Percentiles rank a stretch among this genome's conserved stretches.
These are phyloP conservation scores for Plasmodium ovale DNA, from an alignment of 169 alveolate species.

Conservation along the genomic window DNA sequence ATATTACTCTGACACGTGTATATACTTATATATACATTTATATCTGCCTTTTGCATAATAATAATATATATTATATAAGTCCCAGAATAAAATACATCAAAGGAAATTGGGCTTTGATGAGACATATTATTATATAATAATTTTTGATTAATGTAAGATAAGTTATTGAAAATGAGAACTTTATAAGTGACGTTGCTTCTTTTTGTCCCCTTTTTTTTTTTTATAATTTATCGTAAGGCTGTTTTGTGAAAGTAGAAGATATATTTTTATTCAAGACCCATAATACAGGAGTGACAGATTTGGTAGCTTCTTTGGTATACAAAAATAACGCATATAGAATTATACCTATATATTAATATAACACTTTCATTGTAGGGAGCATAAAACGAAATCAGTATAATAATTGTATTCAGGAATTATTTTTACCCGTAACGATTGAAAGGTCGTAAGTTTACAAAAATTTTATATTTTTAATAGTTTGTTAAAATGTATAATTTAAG, in stretches of 20 bases:
- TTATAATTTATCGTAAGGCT: constrained; percentile 14
- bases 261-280: constrained; percentile 3
- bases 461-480: constrained; percentile 3
- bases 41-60: constrained; percentile 18
- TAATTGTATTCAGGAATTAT: background rate
- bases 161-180: constrained; percentile 31
- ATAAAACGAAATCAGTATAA: background rate
- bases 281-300: constrained; percentile 5
- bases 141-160: constrained; percentile 13
- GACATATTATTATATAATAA: background rate
- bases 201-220: constrained; percentile 14
- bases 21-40: constrained; percentile 5
- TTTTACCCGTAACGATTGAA: too few species aligned
- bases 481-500: constrained; percentile 49
- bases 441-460: too few species aligned
- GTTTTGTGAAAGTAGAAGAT: constrained; percentile 15
- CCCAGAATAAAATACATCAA: background rate
- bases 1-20: background rate
- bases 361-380: background rate
- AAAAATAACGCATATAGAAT: background rate
- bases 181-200: constrained; percentile 8
- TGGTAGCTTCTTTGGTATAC: background rate
- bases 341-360: too few species aligned
- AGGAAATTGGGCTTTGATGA: constrained; percentile 15
- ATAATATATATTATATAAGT: background rate